Conservation (phyloP, 176 grass and related monocot species). For the Musa beccarii region DNA sequence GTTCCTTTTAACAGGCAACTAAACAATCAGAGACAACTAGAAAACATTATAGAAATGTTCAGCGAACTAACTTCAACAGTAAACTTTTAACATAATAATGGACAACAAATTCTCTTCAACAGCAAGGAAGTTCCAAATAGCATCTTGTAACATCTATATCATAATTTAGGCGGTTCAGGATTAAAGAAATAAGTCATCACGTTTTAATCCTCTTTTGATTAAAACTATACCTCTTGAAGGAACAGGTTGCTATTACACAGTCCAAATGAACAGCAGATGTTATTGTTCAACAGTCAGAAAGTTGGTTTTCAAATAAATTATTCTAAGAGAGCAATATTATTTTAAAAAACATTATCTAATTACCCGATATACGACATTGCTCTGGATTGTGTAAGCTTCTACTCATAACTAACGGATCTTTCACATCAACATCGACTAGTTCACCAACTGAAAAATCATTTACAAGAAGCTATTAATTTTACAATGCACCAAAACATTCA, state of each 20-base stretch:
- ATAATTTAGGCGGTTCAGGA: no score
- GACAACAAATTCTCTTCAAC: no score
- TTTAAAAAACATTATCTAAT: neutral
- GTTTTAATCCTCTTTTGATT: no score
- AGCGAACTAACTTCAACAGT: no score
- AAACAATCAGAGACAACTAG: neutral
- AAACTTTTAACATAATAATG: no score
- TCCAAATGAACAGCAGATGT: neutral
- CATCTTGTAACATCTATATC: no score
- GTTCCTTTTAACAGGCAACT: neutral
- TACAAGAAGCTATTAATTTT: neutral
- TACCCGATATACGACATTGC: conserved; percentile 7
- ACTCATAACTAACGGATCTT: conserved; percentile 9
- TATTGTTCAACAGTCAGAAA: neutral
- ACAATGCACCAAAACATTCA: neutral
- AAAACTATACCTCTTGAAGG: no score
- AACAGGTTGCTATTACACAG: neutral
- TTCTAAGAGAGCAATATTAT: neutral
- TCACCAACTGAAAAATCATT: conserved; percentile 12
- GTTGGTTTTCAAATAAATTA: no score
- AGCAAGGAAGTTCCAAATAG: no score
- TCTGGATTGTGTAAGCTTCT: conserved; percentile 5
- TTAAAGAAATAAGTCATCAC: no score
- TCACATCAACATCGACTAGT: neutral
- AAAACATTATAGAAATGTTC: no score